Evolutionary conservation across 139 green algal genomes (phyloP).

Genomic region (Picochlorum sp.): DNA sequence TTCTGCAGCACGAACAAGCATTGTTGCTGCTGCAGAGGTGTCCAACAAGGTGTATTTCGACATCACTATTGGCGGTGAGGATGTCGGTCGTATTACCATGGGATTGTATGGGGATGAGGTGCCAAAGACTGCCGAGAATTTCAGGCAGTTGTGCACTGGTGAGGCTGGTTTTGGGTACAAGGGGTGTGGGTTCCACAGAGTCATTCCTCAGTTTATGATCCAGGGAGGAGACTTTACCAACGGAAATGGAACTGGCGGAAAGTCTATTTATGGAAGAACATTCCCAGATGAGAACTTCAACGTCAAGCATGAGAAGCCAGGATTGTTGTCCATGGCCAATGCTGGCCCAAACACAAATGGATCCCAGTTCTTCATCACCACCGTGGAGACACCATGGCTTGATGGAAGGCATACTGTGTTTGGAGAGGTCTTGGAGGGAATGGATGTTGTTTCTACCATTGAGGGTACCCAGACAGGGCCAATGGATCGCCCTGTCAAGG

Average conservation of each 20-base stretch:
- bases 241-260: constrained; percentile 19
- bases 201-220: constrained; percentile 55
- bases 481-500: constrained; percentile 26
- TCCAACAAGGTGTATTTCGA: constrained; percentile 73
- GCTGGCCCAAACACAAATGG: constrained; percentile 72
- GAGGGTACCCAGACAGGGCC: constrained; percentile 30
- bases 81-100: constrained; percentile 74
- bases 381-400: constrained; percentile 69
- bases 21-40: constrained; percentile 10
- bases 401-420: constrained; percentile 41
- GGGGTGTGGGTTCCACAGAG: constrained; percentile 30
- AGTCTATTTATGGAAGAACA: constrained; percentile 27
- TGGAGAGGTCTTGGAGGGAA: constrained; percentile 32
- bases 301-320: constrained; percentile 44
- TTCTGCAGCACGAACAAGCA: background rate
- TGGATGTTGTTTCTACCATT: constrained; percentile 42
- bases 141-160: constrained; percentile 81
- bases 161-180: constrained; percentile 35
- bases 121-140: constrained; percentile 86
- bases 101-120: constrained; percentile 78
- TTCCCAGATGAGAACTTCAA: constrained; percentile 24
- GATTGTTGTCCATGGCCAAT: constrained; percentile 88
- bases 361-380: constrained; percentile 88
- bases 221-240: constrained; percentile 54
- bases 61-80: constrained; percentile 59